These are phyloP conservation scores for Huntiella decipiens DNA, from an alignment of 2,329 filamentous ascomycete species.

Conservation along the genomic window DNA sequence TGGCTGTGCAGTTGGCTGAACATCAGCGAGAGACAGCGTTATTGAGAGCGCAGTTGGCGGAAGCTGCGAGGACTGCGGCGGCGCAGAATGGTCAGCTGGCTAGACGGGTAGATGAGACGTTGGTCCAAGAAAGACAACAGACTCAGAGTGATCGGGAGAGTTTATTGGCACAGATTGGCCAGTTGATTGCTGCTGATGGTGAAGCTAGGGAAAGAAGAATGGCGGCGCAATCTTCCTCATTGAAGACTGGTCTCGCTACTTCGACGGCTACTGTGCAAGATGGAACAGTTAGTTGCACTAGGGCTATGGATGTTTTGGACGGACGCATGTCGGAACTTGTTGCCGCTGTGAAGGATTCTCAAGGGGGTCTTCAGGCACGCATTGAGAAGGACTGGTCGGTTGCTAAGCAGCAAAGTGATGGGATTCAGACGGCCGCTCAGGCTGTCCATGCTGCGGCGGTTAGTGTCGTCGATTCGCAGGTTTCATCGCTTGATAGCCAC, in stretches of 20 bases:
- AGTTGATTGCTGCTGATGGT: constrained; percentile 14
- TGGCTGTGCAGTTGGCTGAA: constrained; percentile 25
- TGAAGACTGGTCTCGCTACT: constrained; percentile 16
- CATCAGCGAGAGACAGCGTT: constrained; percentile 2
- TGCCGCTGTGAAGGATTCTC: constrained; percentile 50
- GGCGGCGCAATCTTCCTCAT: constrained; percentile 3
- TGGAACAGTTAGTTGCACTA: constrained; percentile 44
- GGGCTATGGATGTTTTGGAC: constrained; percentile 58
- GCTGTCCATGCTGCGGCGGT: constrained; percentile 83
- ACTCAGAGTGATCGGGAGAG: constrained; percentile 47
- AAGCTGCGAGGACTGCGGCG: constrained; percentile 17
- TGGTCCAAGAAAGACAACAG: constrained; percentile 56
- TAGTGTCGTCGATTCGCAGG: constrained; percentile 74
- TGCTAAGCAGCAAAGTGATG: constrained; percentile 62
- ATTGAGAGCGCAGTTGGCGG: constrained; percentile 7
- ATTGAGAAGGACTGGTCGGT: constrained; percentile 76
- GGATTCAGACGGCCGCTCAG: constrained; percentile 65
- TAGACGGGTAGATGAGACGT: constrained; percentile 44
- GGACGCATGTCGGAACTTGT: constrained; percentile 49
- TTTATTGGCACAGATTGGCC: constrained; percentile 40
- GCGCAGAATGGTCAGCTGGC: constrained; percentile 52
- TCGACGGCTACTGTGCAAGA: constrained; percentile 47
- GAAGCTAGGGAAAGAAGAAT: constrained; percentile 5
- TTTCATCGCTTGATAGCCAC: constrained; percentile 69
- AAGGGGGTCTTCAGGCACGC: constrained; percentile 60